Evolutionary conservation across 2,329 filamentous ascomycete genomes (phyloP), one percentile per base, ranked within the genome.

Genomic region (Pseudogymnoascus verrucosus): DNA sequence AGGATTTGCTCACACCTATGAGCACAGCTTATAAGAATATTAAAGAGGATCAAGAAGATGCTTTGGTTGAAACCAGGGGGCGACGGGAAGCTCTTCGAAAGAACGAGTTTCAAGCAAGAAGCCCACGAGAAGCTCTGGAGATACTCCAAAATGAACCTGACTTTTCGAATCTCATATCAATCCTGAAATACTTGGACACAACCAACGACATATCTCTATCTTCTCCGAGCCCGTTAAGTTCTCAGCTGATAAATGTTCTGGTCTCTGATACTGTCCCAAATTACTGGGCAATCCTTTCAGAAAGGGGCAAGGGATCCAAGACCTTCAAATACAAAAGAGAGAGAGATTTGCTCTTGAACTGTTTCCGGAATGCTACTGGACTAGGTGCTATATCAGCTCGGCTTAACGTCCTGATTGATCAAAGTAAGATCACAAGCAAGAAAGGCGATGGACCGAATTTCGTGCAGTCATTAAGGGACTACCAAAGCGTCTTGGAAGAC

Each of bases 311-410:
- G 60, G 67, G 28, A 8, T 19, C 69, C 64, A 60, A 68, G 74
- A 68, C 69, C 69, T 23, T 54, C 12, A 44, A 37, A 34, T 37
- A 31, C 34, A 63, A 64, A 59, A 10, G 63, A 62, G 81, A 82
- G 40, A 68, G 79, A 1, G 74, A 76, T 42, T 74, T 83, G 1
- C 76, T 98, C 14, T 69, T 90, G 1, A 74, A 76, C 65, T 90
- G 87, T 70, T 77, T 99, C 4, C 82, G 81, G 64, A 96, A 87
- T 71, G 79, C 95, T 14, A 82, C 88, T 2, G 93, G 92, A 0
- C 74, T 96, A 34, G 93, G 91, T 66, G 89, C 90, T n/a, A 72
- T 93, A 28, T 74, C 92, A 8, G 81, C 86, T n/a, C 85, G 88
- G 62, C 76, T 96, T 31, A 86, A 84, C 65, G 79, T 82, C 19